Base-by-base conservation (phyloP, 2,329 filamentous ascomycete genomes). In the Coniella vitis region DNA sequence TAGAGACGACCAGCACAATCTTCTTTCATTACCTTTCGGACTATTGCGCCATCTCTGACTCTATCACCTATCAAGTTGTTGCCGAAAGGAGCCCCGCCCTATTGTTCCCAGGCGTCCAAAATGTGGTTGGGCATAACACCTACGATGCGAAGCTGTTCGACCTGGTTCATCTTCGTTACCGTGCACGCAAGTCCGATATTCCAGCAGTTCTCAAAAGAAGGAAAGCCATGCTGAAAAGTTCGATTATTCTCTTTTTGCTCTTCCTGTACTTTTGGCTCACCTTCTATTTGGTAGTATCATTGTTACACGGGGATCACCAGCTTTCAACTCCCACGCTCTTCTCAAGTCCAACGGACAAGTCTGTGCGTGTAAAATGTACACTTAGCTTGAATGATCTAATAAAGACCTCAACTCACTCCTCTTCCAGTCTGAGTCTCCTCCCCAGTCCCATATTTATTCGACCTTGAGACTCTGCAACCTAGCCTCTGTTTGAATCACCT, bases 401-500 rank as follows among this genome's bases (percentile, higher is more conserved):
- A 17, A 37, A 38, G n/a, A 32, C 21, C 21, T 25, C 9, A 19
- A 13, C 35, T 25, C 5, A 16, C 17, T 35, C 10, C 9, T 49
- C 22, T 41, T 17, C 29, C 29, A 35, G 20, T 32, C 4, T 25
- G 22, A 3, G 9, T 31, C 42, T 51, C 38, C 22, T 57, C 61
- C 16, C 12, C 13, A 8, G 17, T n/a, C n/a, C 13, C 17, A 21
- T 21, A 41, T 17, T 21, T 78, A 93, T 64, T 94, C 87, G 54
- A 95, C 81, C 62, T 87, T 81, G 66, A 96, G 70, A 69, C 87
- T 95, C 71, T 93, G 87, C 60, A 96, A 73, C 60, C 90, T 80
- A 36, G 90, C 90, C 72, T 96, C 90, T 4, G 90, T 87, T 58
- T 89, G 83, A 70, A 95, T 94, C 50, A 94, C 83, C 87, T 90